These are phyloP conservation scores for Tothia fuscella DNA, from an alignment of 2,329 filamentous ascomycete genomes.

Conservation along the genomic window DNA sequence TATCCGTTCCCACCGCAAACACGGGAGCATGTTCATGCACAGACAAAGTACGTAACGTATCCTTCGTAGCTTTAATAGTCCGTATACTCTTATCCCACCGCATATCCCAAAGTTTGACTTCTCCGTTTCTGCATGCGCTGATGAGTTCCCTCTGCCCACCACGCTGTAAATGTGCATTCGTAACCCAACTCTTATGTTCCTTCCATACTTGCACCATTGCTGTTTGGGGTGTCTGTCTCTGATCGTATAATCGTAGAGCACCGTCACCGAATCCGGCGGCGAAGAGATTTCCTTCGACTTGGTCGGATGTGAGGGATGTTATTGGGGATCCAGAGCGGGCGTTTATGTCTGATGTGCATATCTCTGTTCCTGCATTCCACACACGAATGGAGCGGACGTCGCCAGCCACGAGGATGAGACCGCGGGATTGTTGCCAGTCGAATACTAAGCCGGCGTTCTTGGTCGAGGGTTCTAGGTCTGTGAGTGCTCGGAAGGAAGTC, in stretches of 20 bases:
- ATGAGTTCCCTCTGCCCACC: conserved; percentile 86
- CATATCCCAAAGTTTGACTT: conserved; percentile 93
- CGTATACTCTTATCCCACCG: conserved; percentile 69
- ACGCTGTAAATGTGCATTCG: conserved; percentile 91
- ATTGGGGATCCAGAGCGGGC: conserved; percentile 92
- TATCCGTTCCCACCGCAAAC: conserved; percentile 81
- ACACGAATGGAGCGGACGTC: conserved; percentile 92
- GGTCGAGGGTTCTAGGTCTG: conserved; percentile 86
- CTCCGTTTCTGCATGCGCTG: conserved; percentile 81
- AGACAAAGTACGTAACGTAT: conserved; percentile 72
- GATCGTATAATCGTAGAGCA: conserved; percentile 87
- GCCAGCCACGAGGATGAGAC: conserved; percentile 85
- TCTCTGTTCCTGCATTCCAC: conserved; percentile 90
- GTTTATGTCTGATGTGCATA: conserved; percentile 85
- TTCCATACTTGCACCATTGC: conserved; percentile 97
- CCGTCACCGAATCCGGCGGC: conserved; percentile 95
- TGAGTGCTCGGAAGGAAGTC: conserved; percentile 81
- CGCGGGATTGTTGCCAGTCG: conserved; percentile 98
- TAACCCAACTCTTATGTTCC: conserved; percentile 91
- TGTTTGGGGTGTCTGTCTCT: conserved; percentile 68
- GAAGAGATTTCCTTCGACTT: conserved; percentile 94
- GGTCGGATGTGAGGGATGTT: conserved; percentile 89
- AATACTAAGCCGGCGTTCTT: conserved; percentile 93
- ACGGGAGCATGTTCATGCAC: conserved; percentile 95
- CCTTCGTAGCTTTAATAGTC: conserved; percentile 59